Evolutionary conservation across 225 moss, liverwort and hornwort species (phyloP), one percentile per base, ranked within the genome.

Genomic region (Climacium dendroides): DNA sequence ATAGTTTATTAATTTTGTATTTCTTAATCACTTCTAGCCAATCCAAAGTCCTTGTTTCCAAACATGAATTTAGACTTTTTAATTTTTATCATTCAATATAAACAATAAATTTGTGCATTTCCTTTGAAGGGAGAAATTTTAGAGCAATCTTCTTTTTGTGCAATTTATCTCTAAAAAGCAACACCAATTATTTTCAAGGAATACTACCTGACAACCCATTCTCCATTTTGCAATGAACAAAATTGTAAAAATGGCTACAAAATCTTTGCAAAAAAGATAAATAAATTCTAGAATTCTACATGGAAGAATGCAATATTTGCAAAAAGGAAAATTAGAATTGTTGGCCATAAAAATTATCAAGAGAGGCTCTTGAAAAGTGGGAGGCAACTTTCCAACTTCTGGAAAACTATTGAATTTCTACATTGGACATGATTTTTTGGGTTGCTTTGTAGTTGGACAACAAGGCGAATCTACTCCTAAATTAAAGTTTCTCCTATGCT

Each of bases 261-360:
- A 39, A 24, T 22, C 3, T 39, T 39, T 69, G 11, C 4, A 22
- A 0, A 23, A 14, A 69, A 11, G 8, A 2, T 13, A 39, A 39
- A 39, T 0, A 0, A 69, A 4, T 24, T 24, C 0, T 37, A 37
- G 7, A 39, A 7, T 7, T 37, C 8, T 13, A 24, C 7, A 13
- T 24, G 2, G 8, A 69, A 24, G 24, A 13, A 1, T 13, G 4
- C 39, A 69, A 7, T 39, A 69, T 69, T 69, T 69, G 3, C 8
- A 7, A 24, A n/a, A 4, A 24, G 24, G 24, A 69, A 37, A 69
- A 22, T 24, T 2, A 0, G 0, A 39, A 39, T 39, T 13, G 1
- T 23, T 39, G 39, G 13, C 23, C 0, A 0, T 5, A 69, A 7
- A n/a, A 24, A 39, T 39, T 8, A 69, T 69, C 0, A 0, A 0